These are phyloP conservation scores for Lepiota venenata DNA, from an alignment of 768 basidiomycete species.

Conservation along the genomic window DNA sequence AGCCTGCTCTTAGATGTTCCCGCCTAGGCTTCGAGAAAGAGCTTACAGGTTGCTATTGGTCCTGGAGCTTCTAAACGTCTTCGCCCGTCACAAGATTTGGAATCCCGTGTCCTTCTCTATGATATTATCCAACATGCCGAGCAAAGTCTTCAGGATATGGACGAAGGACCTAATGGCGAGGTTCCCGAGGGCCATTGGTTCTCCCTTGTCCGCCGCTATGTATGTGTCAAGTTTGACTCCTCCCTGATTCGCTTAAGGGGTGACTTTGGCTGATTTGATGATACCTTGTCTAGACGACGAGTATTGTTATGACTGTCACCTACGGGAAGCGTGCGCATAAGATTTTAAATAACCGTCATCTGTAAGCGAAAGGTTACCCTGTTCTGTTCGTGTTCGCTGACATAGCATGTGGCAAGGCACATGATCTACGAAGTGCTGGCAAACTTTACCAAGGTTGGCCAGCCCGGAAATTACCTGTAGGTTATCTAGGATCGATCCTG, in stretches of 20 bases:
- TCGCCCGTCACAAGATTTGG: slow-evolving; percentile 21
- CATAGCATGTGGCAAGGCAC: slow-evolving; percentile 13
- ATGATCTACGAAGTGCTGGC: slow-evolving; percentile 23
- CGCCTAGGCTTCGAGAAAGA: slow-evolving; percentile 18
- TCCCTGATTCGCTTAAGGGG: background rate
- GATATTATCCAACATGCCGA: slow-evolving; percentile 20
- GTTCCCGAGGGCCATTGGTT: slow-evolving; percentile 27
- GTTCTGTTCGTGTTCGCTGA: background rate
- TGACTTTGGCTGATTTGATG: background rate
- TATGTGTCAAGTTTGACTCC: slow-evolving; percentile 10
- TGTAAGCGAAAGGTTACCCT: slow-evolving; percentile 12
- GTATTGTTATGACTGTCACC: slow-evolving; percentile 21
- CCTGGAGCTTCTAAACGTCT: slow-evolving; percentile 22
- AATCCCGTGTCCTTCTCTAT: slow-evolving; percentile 22
- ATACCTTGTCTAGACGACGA: slow-evolving; percentile 16
- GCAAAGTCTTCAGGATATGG: slow-evolving; percentile 14
- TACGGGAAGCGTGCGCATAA: slow-evolving; percentile 22
- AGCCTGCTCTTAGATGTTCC: background rate
- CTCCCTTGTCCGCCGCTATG: slow-evolving; percentile 24
- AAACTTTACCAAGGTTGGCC: slow-evolving; percentile 20
- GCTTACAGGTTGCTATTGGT: slow-evolving; percentile 21
- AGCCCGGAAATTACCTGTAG: slow-evolving; percentile 24
- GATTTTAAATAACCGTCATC: slow-evolving; percentile 16
- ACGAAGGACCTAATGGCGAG: slow-evolving; percentile 17
- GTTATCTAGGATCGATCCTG: background rate